Percentiles rank a stretch among this genome's conserved stretches.
phyloP scores from a whole-genome alignment of 257 asterid genomes.

The Solanum lycopersicoides region DNA sequence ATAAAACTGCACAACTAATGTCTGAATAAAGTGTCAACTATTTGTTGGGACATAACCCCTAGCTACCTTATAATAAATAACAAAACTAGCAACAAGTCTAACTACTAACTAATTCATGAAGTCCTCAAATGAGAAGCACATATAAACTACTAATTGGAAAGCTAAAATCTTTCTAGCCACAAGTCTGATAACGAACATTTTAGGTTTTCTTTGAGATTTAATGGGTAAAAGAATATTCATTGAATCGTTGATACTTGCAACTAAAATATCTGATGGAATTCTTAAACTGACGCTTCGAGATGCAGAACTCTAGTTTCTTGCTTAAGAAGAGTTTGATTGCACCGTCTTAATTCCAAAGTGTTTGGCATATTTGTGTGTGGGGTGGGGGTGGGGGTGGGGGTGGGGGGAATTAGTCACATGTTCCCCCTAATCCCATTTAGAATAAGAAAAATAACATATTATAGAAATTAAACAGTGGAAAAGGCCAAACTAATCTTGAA shows the following conservation, averaged over 20 bases:
- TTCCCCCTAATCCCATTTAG: neutral
- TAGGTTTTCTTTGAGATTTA: neutral
- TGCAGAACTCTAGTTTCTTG: neutral
- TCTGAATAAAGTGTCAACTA: neutral
- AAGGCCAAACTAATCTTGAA: no score
- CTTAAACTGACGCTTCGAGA: neutral
- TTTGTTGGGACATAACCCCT: neutral
- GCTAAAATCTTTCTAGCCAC: neutral
- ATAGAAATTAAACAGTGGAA: no score
- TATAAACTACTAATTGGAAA: neutral
- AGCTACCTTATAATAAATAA: neutral
- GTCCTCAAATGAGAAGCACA: neutral
- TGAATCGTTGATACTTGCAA: neutral
- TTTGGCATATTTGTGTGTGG: neutral
- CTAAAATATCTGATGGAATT: neutral
- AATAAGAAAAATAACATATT: neutral
- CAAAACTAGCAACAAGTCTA: neutral
- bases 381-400: neutral
- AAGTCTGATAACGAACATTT: no score
- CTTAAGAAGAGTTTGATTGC: neutral
- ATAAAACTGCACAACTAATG: neutral
- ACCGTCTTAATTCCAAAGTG: neutral
- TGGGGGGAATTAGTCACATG: neutral
- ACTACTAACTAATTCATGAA: neutral
- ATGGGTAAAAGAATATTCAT: neutral